Conservation (phyloP, 1,284 basidiomycete genomes). For the Rhizoctonia solani region DNA sequence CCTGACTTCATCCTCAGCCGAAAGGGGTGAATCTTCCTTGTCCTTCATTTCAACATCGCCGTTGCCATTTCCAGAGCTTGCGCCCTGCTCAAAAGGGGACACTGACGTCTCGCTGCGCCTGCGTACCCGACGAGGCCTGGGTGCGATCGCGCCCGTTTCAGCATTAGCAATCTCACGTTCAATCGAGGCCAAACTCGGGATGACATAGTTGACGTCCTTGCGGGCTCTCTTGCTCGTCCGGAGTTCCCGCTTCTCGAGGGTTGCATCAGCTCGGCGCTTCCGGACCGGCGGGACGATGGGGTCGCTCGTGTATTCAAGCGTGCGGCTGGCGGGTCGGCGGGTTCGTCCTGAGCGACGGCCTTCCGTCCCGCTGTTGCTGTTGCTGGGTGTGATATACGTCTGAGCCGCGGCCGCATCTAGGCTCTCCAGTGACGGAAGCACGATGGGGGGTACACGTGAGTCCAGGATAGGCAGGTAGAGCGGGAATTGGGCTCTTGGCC, state of each 20-base stretch:
- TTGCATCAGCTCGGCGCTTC: slow-evolving; percentile 28
- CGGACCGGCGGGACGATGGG: neutral
- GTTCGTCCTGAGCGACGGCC: slow-evolving; percentile 16
- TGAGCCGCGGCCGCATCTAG: slow-evolving; percentile 14
- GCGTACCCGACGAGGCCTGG: neutral
- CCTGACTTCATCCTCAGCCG: too few species aligned
- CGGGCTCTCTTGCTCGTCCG: slow-evolving; percentile 15
- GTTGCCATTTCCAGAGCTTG: too few species aligned
- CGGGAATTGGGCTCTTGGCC: slow-evolving; percentile 27
- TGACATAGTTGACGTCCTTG: slow-evolving; percentile 30
- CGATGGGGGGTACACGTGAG: slow-evolving; percentile 22
- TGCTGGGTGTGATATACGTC: neutral
- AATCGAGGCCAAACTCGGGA: slow-evolving; percentile 18
- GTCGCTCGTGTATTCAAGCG: slow-evolving; percentile 21
- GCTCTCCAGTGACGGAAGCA: slow-evolving; percentile 23
- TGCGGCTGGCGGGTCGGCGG: slow-evolving; percentile 30
- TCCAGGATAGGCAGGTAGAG: slow-evolving; percentile 30
- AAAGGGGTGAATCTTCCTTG: too few species aligned
- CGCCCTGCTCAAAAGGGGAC: too few species aligned
- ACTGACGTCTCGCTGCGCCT: too few species aligned
- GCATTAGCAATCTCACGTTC: slow-evolving; percentile 8
- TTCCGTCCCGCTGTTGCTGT: too few species aligned
- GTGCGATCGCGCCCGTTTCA: neutral
- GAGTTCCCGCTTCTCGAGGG: slow-evolving; percentile 2
- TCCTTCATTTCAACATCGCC: too few species aligned